A percentile compares a stretch with the other conserved stretches of the same genome.
These are phyloP conservation scores for Globisporangium middletonii DNA, from an alignment of 352 stramenopile genomes.

Conservation along the genomic window DNA sequence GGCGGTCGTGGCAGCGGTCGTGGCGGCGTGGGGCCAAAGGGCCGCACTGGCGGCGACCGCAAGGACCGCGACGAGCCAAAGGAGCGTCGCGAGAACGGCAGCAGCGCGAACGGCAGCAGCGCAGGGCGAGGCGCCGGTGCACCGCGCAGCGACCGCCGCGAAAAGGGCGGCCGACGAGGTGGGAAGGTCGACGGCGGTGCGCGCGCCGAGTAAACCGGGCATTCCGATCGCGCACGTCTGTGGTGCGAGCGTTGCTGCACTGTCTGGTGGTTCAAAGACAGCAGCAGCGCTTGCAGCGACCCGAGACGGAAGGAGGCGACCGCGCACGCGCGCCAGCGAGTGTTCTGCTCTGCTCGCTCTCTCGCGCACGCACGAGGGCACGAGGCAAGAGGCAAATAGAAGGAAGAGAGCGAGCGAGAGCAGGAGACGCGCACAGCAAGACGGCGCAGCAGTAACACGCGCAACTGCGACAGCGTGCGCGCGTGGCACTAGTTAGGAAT, in stretches of 20 bases:
- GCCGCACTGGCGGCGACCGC: constrained; percentile 42
- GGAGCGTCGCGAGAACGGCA: constrained; percentile 17
- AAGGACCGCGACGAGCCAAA: constrained; percentile 68
- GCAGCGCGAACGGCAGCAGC: constrained; percentile 15
- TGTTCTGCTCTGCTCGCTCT: too few species aligned
- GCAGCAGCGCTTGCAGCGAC: too few species aligned
- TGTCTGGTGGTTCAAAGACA: background rate
- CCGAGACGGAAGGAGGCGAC: too few species aligned
- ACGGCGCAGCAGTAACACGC: too few species aligned
- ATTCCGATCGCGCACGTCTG: background rate
- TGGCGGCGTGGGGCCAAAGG: constrained; percentile 39
- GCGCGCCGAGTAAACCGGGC: constrained; percentile 37
- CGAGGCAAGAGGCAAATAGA: too few species aligned
- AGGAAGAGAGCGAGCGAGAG: too few species aligned
- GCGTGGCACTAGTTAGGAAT: constrained; percentile 15
- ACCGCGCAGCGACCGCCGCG: constrained; percentile 37
- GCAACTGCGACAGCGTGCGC: background rate
- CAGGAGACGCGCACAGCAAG: too few species aligned
- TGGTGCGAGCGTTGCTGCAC: background rate
- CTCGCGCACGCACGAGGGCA: too few species aligned
- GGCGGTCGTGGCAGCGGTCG: constrained; percentile 42
- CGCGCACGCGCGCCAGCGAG: too few species aligned
- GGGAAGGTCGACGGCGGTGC: constrained; percentile 51
- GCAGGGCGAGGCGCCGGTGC: background rate
- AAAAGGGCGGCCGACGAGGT: constrained; percentile 61